phyloP scores from a whole-genome alignment of 805 yeast genomes.

The Spathaspora boniae region DNA sequence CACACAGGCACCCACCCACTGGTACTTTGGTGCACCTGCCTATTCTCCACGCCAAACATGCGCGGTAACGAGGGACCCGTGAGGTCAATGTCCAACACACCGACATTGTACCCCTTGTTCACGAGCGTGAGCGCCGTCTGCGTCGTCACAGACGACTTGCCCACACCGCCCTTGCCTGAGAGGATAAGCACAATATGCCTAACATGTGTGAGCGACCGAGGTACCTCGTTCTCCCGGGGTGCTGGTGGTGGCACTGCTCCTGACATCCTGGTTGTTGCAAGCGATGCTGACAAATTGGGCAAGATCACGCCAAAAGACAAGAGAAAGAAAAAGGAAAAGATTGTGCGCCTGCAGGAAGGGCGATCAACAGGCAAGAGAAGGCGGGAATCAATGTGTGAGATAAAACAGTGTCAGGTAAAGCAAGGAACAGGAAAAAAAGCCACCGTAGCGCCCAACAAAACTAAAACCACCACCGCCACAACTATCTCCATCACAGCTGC shows the following conservation, averaged over 20 bases:
- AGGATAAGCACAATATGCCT: constrained; percentile 78
- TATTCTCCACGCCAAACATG: constrained; percentile 86
- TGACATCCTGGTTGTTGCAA: no score
- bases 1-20: constrained; percentile 92
- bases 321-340: no score
- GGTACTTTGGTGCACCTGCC: constrained; percentile 74
- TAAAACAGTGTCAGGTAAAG: no score
- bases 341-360: no score
- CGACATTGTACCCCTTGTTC: constrained; percentile 72
- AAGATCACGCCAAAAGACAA: no score
- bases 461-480: not conserved
- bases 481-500: no score
- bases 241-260: no score
- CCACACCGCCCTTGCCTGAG: constrained; percentile 97
- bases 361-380: not conserved
- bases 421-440: no score
- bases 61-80: constrained; percentile 97
- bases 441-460: no score
- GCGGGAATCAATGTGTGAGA: not conserved
- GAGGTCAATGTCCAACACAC: constrained; percentile 89
- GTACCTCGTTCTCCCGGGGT: constrained; percentile 20
- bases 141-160: constrained; percentile 93
- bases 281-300: no score
- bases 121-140: constrained; percentile 86
- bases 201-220: constrained; percentile 44